Evolutionary conservation across 257 asterid genomes (phyloP).

Genomic region (Solanum dulcamara): DNA sequence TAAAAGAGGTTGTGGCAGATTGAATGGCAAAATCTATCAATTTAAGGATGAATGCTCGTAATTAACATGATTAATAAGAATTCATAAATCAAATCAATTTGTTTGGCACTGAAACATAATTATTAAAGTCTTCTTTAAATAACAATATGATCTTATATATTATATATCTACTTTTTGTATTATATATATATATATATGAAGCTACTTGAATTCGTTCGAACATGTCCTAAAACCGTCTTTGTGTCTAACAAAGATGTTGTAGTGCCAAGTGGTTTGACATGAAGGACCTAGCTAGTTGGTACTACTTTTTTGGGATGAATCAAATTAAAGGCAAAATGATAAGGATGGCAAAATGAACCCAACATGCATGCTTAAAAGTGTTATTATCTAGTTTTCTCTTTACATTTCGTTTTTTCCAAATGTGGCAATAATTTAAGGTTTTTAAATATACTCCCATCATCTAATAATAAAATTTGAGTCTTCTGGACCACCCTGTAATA

Average conservation of each 20-base stretch:
- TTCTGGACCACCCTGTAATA: background rate
- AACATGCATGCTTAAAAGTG: background rate
- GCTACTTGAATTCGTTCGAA: background rate
- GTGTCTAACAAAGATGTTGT: background rate
- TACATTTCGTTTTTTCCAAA: slow-evolving; percentile 11
- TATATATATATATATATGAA: background rate
- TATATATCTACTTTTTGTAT: background rate
- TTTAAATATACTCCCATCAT: background rate
- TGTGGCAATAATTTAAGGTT: slow-evolving; percentile 26
- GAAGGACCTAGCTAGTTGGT: background rate
- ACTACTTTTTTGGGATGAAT: background rate
- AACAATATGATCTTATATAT: background rate
- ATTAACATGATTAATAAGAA: background rate
- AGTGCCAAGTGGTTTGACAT: background rate
- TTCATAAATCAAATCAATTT: background rate
- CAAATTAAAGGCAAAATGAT: background rate
- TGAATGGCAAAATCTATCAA: background rate
- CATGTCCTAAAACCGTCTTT: background rate
- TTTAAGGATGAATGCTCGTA: background rate
- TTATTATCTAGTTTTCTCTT: background rate
- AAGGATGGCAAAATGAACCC: background rate
- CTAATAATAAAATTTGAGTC: background rate
- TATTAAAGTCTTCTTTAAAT: background rate
- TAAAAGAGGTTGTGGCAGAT: background rate
- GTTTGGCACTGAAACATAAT: background rate